These are phyloP conservation scores for Fusarium incarnatum DNA, from an alignment of 2,329 filamentous ascomycete species.

Conservation along the genomic window DNA sequence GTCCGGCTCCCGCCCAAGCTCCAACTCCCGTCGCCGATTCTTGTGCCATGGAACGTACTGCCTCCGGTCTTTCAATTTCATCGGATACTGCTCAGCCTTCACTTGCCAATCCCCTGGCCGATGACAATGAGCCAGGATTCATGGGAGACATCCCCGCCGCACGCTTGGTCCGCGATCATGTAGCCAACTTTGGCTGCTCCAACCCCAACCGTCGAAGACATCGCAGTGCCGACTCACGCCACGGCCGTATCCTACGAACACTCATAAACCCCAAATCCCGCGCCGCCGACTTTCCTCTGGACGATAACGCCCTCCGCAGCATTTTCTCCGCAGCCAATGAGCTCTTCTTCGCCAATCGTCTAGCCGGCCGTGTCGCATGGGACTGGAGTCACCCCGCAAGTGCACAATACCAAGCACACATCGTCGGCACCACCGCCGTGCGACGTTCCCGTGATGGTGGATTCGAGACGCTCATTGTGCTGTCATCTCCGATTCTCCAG, in stretches of 20 bases:
- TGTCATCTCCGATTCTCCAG: constrained; percentile 69
- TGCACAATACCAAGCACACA: constrained; percentile 63
- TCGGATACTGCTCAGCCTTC: constrained; percentile 54
- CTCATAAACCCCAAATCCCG: constrained; percentile 65
- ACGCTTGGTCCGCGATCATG: constrained; percentile 60
- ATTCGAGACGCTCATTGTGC: constrained; percentile 71
- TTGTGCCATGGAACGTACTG: constrained; percentile 60
- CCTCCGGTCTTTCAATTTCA: constrained; percentile 62
- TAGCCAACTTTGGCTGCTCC: constrained; percentile 52
- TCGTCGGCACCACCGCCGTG: constrained; percentile 73
- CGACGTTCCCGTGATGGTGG: constrained; percentile 60
- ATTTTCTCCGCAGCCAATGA: constrained; percentile 72
- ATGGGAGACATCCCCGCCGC: constrained; percentile 62
- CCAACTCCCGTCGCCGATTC: constrained; percentile 26
- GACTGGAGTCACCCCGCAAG: constrained; percentile 68
- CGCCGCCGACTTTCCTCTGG: constrained; percentile 63
- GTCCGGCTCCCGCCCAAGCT: constrained; percentile 8
- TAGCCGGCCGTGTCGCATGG: constrained; percentile 70
- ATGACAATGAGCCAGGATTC: constrained; percentile 51
- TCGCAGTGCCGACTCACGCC: constrained; percentile 61
- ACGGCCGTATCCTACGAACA: constrained; percentile 67
- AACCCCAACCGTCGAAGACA: constrained; percentile 52
- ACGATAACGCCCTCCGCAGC: constrained; percentile 66
- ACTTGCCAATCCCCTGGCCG: constrained; percentile 35
- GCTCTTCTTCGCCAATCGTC: constrained; percentile 69